Evolutionary conservation across 352 stramenopile species (phyloP), one percentile per base, ranked within the genome.

Genomic region (Phytophthora cajani): DNA sequence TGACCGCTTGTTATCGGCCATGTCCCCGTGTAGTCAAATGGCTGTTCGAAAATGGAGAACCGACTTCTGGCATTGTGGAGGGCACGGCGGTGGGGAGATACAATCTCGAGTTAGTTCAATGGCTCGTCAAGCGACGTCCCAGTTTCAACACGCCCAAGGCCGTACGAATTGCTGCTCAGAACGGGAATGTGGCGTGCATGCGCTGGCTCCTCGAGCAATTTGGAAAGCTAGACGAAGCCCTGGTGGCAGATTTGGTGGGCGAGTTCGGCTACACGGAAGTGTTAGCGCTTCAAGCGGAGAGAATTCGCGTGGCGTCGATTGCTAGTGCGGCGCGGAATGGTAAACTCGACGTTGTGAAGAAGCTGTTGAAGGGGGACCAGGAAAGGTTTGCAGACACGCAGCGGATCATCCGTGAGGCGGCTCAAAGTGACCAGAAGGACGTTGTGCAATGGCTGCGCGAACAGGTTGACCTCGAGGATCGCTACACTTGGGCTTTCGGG

Each of bases 61-160:
- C 17, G 4, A 52, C 17, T 9, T 25, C 46, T 25, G 46, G 46
- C 11, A 25, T 52, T 52, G 9, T 52, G 46, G 46, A 52, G n/a
- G 19, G 46, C 46, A 25, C 19, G 46, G 19, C n/a, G 14, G 46
- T n/a, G n/a, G 46, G 46, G 9, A 21, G 4, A 25, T 11, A 30
- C 19, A 52, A 25, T 25, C 46, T 52, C 19, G 46, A 23, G 19
- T 52, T 52, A n/a, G 25, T 52, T 52, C 46, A 52, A 52, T 52
- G 46, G 46, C 19, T 52, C 19, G n/a, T 52, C 16, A 23, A 51
- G 19, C 44, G 44, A 16, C 17, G 44, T 17, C 44, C 46, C 2
- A 52, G 46, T 30, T 25, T 25, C 46, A 30, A 52, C 19, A 52
- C 46, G n/a, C 46, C 46, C 16, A 52, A 52, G 46, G n/a, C 19